Evolutionary conservation across 768 basidiomycete genomes (phyloP).

Genomic region (Naganishia onofrii): DNA sequence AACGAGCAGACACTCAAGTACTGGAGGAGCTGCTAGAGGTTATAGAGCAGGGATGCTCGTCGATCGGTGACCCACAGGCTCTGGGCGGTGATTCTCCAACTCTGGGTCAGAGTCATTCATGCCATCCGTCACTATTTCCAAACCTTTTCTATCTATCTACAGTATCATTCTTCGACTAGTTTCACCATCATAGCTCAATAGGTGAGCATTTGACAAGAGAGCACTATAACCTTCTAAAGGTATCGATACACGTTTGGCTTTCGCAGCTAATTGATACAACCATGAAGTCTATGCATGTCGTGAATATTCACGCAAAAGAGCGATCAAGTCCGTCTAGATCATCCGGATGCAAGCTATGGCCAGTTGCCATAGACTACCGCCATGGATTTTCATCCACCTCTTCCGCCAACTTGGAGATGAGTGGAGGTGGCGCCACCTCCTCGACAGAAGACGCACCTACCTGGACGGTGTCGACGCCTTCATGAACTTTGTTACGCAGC

Average conservation of each 20-base stretch:
- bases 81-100: no score
- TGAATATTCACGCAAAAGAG: not conserved
- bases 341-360: not conserved
- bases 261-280: constrained; percentile 1
- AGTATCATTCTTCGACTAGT: no score
- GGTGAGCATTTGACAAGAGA: no score
- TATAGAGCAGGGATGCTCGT: no score
- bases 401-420: constrained; percentile 17
- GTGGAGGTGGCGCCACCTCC: constrained; percentile 21
- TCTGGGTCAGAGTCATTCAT: not conserved
- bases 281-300: constrained; percentile 12
- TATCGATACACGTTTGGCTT: constrained; percentile 7
- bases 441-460: constrained; percentile 14
- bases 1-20: no score
- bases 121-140: no score
- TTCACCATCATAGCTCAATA: no score
- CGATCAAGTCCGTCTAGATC: not conserved
- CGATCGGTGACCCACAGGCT: no score
- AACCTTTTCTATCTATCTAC: no score
- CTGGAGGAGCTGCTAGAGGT: no score
- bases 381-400: constrained; percentile 27
- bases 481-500: not conserved
- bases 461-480: constrained; percentile 10
- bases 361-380: not conserved
- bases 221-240: no score